Evolutionary conservation across 352 stramenopile species (phyloP).

Genomic region (Pythium chondricola): DNA sequence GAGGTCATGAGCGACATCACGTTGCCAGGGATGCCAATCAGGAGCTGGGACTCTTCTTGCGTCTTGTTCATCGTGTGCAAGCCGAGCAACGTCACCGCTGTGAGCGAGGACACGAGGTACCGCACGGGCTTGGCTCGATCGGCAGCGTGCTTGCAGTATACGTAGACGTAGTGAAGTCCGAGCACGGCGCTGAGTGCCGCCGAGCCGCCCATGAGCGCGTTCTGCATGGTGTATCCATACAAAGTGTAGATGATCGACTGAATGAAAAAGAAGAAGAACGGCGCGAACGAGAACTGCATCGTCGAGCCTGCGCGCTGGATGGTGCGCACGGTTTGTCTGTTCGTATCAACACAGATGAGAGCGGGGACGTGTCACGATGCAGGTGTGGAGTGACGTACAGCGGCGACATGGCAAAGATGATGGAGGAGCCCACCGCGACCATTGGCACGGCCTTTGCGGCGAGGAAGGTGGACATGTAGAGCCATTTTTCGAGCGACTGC

Average conservation of each 20-base stretch:
- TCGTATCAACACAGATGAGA: background rate
- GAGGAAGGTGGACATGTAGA: conserved; percentile 71
- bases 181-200: conserved; percentile 48
- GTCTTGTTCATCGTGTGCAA: conserved; percentile 37
- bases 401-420: conserved; percentile 67
- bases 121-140: conserved; percentile 32
- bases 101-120: conserved; percentile 39
- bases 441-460: conserved; percentile 53
- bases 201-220: conserved; percentile 51
- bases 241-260: conserved; percentile 80
- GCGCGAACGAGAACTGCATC: conserved; percentile 70
- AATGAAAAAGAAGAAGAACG: conserved; percentile 84
- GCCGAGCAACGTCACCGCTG: conserved; percentile 44
- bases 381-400: conserved; percentile 23
- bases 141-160: conserved; percentile 53
- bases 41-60: conserved; percentile 42
- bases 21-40: conserved; percentile 72
- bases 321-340: conserved; percentile 49
- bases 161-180: conserved; percentile 61
- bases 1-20: conserved; percentile 67
- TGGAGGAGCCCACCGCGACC: conserved; percentile 46
- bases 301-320: conserved; percentile 66
- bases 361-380: background rate
- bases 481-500: conserved; percentile 52
- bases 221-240: conserved; percentile 59